Percentiles rank a stretch among this genome's conserved stretches.
Evolutionary conservation across 139 green algal genomes (phyloP).

Genomic region (Diplosphaera chodatii): DNA sequence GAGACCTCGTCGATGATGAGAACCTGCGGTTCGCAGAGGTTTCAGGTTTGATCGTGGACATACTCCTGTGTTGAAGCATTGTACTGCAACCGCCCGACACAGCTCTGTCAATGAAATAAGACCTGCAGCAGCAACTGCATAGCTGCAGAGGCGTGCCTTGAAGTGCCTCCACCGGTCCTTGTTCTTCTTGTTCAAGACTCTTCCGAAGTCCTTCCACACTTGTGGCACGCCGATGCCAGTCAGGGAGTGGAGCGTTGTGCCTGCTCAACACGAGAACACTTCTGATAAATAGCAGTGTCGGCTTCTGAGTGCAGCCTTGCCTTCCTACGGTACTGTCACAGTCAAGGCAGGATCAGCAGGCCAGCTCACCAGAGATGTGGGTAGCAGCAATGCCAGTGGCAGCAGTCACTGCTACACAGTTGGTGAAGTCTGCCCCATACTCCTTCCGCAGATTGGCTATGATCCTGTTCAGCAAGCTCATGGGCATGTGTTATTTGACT

Average conservation of each 20-base stretch:
- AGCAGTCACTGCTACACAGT: conserved; percentile 42
- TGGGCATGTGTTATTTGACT: too few species aligned
- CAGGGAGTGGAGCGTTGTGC: conserved; percentile 53
- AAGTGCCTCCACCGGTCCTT: conserved; percentile 12
- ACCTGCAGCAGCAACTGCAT: too few species aligned
- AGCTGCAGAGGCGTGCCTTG: conserved; percentile 2
- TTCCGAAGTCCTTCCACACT: conserved; percentile 35
- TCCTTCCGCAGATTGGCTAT: conserved; percentile 23
- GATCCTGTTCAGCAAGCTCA: conserved; percentile 46
- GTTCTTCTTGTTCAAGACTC: conserved; percentile 36
- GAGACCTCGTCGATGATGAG: conserved; percentile 55
- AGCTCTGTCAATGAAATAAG: too few species aligned
- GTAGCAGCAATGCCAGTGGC: conserved; percentile 65
- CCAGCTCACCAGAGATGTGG: conserved; percentile 42
- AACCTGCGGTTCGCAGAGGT: conserved; percentile 23
- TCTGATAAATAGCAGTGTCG: too few species aligned
- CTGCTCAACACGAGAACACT: too few species aligned
- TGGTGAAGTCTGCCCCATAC: conserved; percentile 29
- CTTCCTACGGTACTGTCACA: too few species aligned
- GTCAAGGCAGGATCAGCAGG: too few species aligned
- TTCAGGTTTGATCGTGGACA: too few species aligned
- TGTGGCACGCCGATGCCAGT: conserved; percentile 32
- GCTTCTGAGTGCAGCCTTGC: too few species aligned
- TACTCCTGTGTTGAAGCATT: too few species aligned
- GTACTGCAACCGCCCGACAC: too few species aligned